Evolutionary conservation across 2,329 filamentous ascomycete species (phyloP).

Genomic region (Diplodia corticola): DNA sequence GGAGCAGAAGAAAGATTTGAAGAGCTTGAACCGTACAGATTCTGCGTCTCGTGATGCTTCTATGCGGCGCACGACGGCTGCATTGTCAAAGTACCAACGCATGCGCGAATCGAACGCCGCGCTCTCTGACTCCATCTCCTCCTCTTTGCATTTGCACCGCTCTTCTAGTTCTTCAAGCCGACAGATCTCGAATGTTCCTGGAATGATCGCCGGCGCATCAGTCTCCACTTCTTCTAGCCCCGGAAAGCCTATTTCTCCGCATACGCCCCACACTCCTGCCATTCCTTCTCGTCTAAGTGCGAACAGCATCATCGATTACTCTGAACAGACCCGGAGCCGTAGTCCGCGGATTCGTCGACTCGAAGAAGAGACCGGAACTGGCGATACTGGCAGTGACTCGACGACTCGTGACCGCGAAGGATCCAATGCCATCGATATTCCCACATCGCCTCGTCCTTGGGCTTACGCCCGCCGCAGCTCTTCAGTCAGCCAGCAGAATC

Average conservation of each 20-base stretch:
- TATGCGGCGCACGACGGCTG: conserved; percentile 73
- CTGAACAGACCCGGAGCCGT: conserved; percentile 39
- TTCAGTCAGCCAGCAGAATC: conserved; percentile 66
- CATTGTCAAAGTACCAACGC: conserved; percentile 79
- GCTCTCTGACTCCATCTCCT: conserved; percentile 90
- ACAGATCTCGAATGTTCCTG: conserved; percentile 65
- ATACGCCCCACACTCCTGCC: conserved; percentile 89
- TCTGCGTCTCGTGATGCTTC: conserved; percentile 62
- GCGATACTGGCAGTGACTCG: conserved; percentile 27
- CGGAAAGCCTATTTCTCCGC: conserved; percentile 81
- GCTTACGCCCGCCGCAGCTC: conserved; percentile 61
- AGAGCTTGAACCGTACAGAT: conserved; percentile 71
- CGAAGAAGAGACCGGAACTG: conserved; percentile 22
- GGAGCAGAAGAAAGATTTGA: conserved; percentile 83
- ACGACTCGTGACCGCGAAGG: conserved; percentile 31
- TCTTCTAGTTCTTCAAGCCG: conserved; percentile 78
- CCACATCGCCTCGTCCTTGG: conserved; percentile 63
- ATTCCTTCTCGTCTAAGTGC: conserved; percentile 92
- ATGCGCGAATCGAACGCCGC: conserved; percentile 89
- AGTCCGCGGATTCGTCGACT: conserved; percentile 27
- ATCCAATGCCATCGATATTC: conserved; percentile 71
- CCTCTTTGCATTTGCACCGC: conserved; percentile 79
- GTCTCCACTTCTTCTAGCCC: conserved; percentile 86
- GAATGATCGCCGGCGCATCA: conserved; percentile 64
- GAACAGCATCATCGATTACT: conserved; percentile 78